A percentile compares a stretch with the other conserved stretches of the same genome.
Conservation (phyloP, 306 rosid species). For the Prunus mongolica region DNA sequence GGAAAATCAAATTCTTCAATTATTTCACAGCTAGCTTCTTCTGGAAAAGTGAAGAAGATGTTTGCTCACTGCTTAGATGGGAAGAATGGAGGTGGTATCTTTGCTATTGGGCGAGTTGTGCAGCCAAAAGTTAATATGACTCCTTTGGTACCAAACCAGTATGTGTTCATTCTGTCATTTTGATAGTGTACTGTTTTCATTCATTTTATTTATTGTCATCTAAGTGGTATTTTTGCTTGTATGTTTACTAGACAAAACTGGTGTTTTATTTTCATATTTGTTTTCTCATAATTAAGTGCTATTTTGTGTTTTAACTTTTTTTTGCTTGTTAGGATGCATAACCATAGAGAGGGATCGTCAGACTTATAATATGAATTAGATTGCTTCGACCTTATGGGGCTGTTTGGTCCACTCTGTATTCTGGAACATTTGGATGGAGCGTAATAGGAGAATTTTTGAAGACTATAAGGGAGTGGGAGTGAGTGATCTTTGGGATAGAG, state of each 20-base stretch:
- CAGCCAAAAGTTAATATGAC: slow-evolving; percentile 92
- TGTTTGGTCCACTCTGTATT: too few relatives aligned
- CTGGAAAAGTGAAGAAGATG: slow-evolving; percentile 90
- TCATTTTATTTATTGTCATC: slow-evolving; percentile 1
- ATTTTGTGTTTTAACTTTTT: not conserved
- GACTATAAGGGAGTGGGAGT: too few relatives aligned
- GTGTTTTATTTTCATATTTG: slow-evolving; percentile 2
- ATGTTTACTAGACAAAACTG: not conserved
- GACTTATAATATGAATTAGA: not conserved
- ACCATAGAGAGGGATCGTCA: not conserved
- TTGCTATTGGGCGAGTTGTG: slow-evolving; percentile 95
- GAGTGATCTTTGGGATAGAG: too few relatives aligned
- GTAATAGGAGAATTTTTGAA: too few relatives aligned
- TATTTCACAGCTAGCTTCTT: slow-evolving; percentile 89
- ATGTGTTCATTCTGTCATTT: slow-evolving; percentile 31
- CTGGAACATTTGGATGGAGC: too few relatives aligned
- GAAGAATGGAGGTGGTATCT: slow-evolving; percentile 92
- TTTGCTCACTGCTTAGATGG: slow-evolving; percentile 99
- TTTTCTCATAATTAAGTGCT: not conserved
- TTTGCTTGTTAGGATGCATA: not conserved
- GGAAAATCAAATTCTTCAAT: slow-evolving; percentile 91
- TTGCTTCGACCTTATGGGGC: too few relatives aligned
- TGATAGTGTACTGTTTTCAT: not conserved
- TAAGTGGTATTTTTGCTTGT: slow-evolving; percentile 4
- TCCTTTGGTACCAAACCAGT: slow-evolving; percentile 89